Conservation (phyloP, 164 flowering plant genomes). For the Liquidambar formosana region DNA sequence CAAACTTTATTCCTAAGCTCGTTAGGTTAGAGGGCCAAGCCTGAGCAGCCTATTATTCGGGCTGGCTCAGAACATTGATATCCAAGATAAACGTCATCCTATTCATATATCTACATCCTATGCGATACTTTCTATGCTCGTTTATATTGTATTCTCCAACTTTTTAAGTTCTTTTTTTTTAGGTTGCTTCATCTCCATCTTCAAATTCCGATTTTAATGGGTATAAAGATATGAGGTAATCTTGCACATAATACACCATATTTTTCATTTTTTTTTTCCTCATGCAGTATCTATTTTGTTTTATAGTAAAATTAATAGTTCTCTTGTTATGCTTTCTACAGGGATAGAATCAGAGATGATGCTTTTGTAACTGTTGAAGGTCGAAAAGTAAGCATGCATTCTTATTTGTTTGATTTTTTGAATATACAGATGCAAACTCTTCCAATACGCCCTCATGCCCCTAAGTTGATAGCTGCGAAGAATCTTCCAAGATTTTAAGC, state of each 20-base stretch:
- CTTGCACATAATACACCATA: constrained; percentile 1
- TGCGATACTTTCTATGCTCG: too few species aligned
- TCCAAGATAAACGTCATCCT: too few species aligned
- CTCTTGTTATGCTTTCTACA: constrained; percentile 21
- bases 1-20: too few species aligned
- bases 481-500: neutral
- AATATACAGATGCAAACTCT: neutral
- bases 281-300: neutral
- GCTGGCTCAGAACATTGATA: too few species aligned
- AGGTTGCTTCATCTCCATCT: constrained; percentile 45
- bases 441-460: neutral
- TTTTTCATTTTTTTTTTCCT: neutral
- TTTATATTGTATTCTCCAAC: neutral
- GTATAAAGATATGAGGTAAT: constrained; percentile 46
- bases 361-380: constrained; percentile 35
- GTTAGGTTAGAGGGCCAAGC: too few species aligned
- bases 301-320: neutral
- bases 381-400: constrained; percentile 56
- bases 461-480: neutral
- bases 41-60: too few species aligned
- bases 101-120: too few species aligned
- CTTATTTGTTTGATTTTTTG: constrained; percentile 5
- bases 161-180: constrained; percentile 4
- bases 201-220: constrained; percentile 43
- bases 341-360: constrained; percentile 59